Evolutionary conservation across 2,329 filamentous ascomycete species (phyloP).

Genomic region (Chaetomiaceae sp.): DNA sequence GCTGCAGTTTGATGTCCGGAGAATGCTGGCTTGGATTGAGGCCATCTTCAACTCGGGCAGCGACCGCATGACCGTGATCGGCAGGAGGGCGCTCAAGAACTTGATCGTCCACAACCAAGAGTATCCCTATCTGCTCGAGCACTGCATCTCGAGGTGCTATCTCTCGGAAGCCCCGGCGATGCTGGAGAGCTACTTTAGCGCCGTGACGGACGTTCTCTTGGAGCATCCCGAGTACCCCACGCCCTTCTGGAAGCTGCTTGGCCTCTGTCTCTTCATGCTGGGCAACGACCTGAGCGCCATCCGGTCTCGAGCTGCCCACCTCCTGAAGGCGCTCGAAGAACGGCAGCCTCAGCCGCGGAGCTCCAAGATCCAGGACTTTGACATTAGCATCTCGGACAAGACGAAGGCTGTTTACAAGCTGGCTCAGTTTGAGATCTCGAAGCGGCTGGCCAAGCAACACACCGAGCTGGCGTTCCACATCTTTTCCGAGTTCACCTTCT

Average conservation of each 20-base stretch:
- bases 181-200: conserved; percentile 90
- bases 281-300: conserved; percentile 89
- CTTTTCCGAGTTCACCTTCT: conserved; percentile 91
- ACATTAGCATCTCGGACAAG: conserved; percentile 97
- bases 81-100: conserved; percentile 81
- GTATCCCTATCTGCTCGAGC: conserved; percentile 77
- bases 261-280: conserved; percentile 83
- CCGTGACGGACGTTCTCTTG: conserved; percentile 81
- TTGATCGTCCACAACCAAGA: conserved; percentile 87
- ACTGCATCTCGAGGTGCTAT: conserved; percentile 90
- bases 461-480: conserved; percentile 86
- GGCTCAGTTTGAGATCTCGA: conserved; percentile 94
- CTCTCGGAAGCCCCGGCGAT: conserved; percentile 74
- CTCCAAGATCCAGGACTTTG: conserved; percentile 92
- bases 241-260: conserved; percentile 86
- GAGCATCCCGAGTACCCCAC: conserved; percentile 78
- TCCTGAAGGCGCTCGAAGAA: conserved; percentile 78
- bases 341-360: conserved; percentile 67
- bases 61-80: conserved; percentile 87
- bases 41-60: conserved; percentile 89
- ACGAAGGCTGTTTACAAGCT: conserved; percentile 97
- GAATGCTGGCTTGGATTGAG: conserved; percentile 94
- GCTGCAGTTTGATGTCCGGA: conserved; percentile 84
- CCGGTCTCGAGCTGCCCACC: conserved; percentile 76
- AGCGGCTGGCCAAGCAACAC: conserved; percentile 81